Percentiles rank a stretch among this genome's conserved stretches.
Evolutionary conservation across 2,329 filamentous ascomycete species (phyloP).

Genomic region (Claviceps pazoutovae): DNA sequence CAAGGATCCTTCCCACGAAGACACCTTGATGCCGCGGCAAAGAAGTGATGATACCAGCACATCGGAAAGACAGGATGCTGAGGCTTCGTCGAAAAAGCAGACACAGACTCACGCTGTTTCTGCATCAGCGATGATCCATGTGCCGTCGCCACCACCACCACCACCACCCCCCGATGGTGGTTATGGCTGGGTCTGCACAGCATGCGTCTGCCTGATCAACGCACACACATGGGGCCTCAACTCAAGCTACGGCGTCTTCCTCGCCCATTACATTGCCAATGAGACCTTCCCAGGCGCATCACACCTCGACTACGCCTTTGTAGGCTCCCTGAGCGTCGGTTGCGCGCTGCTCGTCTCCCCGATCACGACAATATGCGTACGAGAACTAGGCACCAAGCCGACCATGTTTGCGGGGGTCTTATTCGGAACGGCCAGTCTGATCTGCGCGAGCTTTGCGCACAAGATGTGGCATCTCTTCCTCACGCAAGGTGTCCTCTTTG

Average conservation of each 20-base stretch:
- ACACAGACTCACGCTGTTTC: not conserved
- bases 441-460: slow-evolving; percentile 55
- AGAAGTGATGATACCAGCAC: not conserved
- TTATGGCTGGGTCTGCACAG: slow-evolving; percentile 35
- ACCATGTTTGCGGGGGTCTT: slow-evolving; percentile 51
- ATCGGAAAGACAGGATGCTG: not conserved
- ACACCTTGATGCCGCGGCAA: not conserved
- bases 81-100: not conserved
- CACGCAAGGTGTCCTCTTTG: slow-evolving; percentile 61
- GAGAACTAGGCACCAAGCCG: slow-evolving; percentile 46
- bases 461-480: slow-evolving; percentile 66
- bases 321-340: slow-evolving; percentile 36
- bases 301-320: slow-evolving; percentile 57
- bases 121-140: not conserved
- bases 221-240: slow-evolving; percentile 66
- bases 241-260: slow-evolving; percentile 33
- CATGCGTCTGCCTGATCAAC: slow-evolving; percentile 37
- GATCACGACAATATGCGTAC: slow-evolving; percentile 46
- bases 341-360: slow-evolving; percentile 54
- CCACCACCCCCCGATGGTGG: slow-evolving; percentile 40
- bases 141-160: slow-evolving; percentile 12
- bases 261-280: slow-evolving; percentile 42
- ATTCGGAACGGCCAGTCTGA: slow-evolving; percentile 49
- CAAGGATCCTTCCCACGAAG: not conserved
- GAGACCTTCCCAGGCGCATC: slow-evolving; percentile 49